These are phyloP conservation scores for Gymnopus androsaceus DNA, from an alignment of 1,284 basidiomycete genomes.

Conservation along the genomic window DNA sequence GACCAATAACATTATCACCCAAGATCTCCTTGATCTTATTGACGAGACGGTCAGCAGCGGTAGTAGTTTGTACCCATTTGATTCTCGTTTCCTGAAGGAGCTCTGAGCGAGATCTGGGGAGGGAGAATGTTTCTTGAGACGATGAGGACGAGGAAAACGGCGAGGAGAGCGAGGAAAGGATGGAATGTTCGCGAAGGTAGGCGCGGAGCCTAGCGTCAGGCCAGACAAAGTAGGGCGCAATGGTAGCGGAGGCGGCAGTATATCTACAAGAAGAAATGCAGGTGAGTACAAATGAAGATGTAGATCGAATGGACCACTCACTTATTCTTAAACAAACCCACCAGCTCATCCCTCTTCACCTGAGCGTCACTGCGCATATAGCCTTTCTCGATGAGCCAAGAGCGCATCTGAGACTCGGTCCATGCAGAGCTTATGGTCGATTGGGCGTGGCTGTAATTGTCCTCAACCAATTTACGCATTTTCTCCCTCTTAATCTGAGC, in stretches of 20 bases:
- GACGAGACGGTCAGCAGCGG: slow-evolving; percentile 58
- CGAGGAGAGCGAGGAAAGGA: slow-evolving; percentile 68
- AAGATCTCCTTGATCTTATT: slow-evolving; percentile 62
- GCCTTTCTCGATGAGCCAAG: slow-evolving; percentile 78
- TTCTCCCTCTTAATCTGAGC: slow-evolving; percentile 16
- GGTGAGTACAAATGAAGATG: not conserved
- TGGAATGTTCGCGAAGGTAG: slow-evolving; percentile 73
- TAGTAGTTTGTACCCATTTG: slow-evolving; percentile 69
- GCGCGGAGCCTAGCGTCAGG: slow-evolving; percentile 87
- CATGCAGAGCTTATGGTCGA: slow-evolving; percentile 74
- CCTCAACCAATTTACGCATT: slow-evolving; percentile 29
- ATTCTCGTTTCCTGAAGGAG: slow-evolving; percentile 66
- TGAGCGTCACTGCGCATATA: slow-evolving; percentile 70
- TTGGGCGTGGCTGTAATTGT: slow-evolving; percentile 73
- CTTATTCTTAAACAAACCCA: slow-evolving; percentile 69
- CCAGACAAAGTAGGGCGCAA: slow-evolving; percentile 79
- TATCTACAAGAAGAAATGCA: slow-evolving; percentile 36
- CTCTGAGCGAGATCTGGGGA: not conserved
- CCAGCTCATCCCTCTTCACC: slow-evolving; percentile 72
- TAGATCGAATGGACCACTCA: slow-evolving; percentile 37
- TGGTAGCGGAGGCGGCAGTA: slow-evolving; percentile 40
- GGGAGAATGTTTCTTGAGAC: not conserved
- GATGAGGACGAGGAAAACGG: slow-evolving; percentile 55
- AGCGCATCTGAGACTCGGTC: slow-evolving; percentile 76
- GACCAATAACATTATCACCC: slow-evolving; percentile 56